Evolutionary conservation across 768 basidiomycete species (phyloP).

Genomic region (Leccinum boreale): DNA sequence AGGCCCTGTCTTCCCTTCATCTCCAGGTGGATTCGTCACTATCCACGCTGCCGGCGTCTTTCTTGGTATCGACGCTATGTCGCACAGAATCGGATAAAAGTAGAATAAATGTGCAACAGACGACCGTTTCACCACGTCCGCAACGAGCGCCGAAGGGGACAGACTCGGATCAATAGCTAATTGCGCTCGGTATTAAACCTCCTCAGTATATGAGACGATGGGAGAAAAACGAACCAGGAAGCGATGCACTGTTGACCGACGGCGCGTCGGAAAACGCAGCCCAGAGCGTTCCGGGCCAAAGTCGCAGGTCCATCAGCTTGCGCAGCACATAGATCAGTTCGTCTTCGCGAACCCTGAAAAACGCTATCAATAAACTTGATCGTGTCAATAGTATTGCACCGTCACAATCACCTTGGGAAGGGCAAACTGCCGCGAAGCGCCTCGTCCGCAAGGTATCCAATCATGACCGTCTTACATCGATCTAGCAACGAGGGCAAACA

Average conservation of each 20-base stretch:
- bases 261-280: slow-evolving; percentile 70
- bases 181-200: neutral
- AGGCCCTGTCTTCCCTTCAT: slow-evolving; percentile 6
- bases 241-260: slow-evolving; percentile 47
- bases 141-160: slow-evolving; percentile 53
- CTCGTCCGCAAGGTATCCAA: slow-evolving; percentile 80
- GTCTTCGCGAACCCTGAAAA: slow-evolving; percentile 73
- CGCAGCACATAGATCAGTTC: slow-evolving; percentile 83
- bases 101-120: slow-evolving; percentile 83
- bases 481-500: slow-evolving; percentile 69
- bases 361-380: neutral
- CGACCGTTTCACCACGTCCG: slow-evolving; percentile 73
- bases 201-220: neutral
- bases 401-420: slow-evolving; percentile 65
- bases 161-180: slow-evolving; percentile 42
- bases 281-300: slow-evolving; percentile 78
- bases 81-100: slow-evolving; percentile 75
- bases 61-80: slow-evolving; percentile 71
- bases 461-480: slow-evolving; percentile 68
- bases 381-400: neutral
- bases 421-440: slow-evolving; percentile 82
- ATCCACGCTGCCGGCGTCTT: slow-evolving; percentile 71
- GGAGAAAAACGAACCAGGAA: slow-evolving; percentile 49
- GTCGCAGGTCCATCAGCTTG: slow-evolving; percentile 66
- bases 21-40: slow-evolving; percentile 11